phyloP scores from a whole-genome alignment of 148 eudicot genomes.

The Rhododendron williamsianum region DNA sequence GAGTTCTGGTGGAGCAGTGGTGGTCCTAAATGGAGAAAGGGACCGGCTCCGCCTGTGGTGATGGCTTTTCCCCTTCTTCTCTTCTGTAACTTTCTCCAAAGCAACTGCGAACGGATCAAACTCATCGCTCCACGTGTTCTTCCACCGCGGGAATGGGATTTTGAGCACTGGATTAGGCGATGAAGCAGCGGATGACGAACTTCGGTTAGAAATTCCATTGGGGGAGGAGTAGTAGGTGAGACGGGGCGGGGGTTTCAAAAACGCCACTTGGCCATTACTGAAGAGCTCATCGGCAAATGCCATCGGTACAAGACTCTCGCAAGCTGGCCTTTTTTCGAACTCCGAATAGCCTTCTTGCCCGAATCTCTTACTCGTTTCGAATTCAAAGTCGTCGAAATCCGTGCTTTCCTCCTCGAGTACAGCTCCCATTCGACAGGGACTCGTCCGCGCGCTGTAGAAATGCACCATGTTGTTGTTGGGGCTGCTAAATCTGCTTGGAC shows the following conservation, averaged over 20 bases:
- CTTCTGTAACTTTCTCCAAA: slow-evolving; percentile 52
- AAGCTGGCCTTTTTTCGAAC: slow-evolving; percentile 10
- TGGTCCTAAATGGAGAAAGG: slow-evolving; percentile 38
- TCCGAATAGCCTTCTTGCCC: slow-evolving; percentile 2
- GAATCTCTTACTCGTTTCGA: slow-evolving; percentile 46
- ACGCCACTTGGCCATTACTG: slow-evolving; percentile 42
- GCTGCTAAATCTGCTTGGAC: neutral
- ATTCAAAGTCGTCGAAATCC: slow-evolving; percentile 38
- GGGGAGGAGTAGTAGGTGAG: slow-evolving; percentile 12
- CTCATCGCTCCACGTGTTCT: slow-evolving; percentile 44
- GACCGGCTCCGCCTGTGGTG: slow-evolving; percentile 32
- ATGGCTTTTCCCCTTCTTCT: slow-evolving; percentile 9
- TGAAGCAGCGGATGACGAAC: slow-evolving; percentile 18
- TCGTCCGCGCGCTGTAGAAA: slow-evolving; percentile 12
- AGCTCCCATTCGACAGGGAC: neutral
- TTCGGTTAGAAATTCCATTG: slow-evolving; percentile 23
- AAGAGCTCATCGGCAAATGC: slow-evolving; percentile 66
- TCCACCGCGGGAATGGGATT: slow-evolving; percentile 32
- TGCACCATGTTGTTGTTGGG: neutral
- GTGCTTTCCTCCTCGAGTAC: neutral
- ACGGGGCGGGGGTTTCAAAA: slow-evolving; percentile 60
- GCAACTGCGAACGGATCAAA: slow-evolving; percentile 65
- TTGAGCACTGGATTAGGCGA: slow-evolving; percentile 37
- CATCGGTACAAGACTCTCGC: slow-evolving; percentile 13
- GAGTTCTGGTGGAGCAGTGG: neutral